Percentiles rank a stretch among this genome's conserved stretches.
phyloP scores from a whole-genome alignment of 148 eudicot genomes.

The Rhododendron mucronatum region DNA sequence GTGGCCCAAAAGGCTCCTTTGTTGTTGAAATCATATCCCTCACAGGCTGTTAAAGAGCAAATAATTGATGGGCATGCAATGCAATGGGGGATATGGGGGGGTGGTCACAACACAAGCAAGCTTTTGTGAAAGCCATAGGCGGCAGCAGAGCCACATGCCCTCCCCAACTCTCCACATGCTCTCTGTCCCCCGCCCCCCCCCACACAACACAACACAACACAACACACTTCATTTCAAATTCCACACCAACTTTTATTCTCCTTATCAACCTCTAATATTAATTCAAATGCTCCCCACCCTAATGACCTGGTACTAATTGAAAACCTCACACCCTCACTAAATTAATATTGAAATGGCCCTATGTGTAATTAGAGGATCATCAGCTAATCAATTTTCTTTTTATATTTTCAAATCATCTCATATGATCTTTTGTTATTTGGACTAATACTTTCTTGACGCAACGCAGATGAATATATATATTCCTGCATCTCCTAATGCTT shows the following conservation, averaged over 20 bases:
- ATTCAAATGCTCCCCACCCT: not conserved
- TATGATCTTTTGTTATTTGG: not conserved
- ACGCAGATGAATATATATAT: not conserved
- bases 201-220: not conserved
- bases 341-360: not conserved
- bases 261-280: not conserved
- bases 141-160: slow-evolving; percentile 19
- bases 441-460: not conserved
- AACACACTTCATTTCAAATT: not conserved
- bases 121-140: slow-evolving; percentile 10
- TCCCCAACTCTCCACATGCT: slow-evolving; percentile 26
- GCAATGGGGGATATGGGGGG: not conserved
- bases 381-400: not conserved
- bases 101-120: slow-evolving; percentile 21
- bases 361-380: slow-evolving; percentile 18
- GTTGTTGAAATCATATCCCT: not conserved
- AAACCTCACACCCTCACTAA: not conserved
- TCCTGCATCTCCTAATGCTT: not conserved
- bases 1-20: slow-evolving; percentile 7
- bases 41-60: slow-evolving; percentile 21
- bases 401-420: not conserved
- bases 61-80: slow-evolving; percentile 12
- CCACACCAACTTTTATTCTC: slow-evolving; percentile 10
- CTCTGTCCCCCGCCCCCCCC: slow-evolving; percentile 11
- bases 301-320: not conserved